Evolutionary conservation across 2,329 filamentous ascomycete species (phyloP), one percentile per base, ranked within the genome.

Genomic region (Trichoderma aggressivum): DNA sequence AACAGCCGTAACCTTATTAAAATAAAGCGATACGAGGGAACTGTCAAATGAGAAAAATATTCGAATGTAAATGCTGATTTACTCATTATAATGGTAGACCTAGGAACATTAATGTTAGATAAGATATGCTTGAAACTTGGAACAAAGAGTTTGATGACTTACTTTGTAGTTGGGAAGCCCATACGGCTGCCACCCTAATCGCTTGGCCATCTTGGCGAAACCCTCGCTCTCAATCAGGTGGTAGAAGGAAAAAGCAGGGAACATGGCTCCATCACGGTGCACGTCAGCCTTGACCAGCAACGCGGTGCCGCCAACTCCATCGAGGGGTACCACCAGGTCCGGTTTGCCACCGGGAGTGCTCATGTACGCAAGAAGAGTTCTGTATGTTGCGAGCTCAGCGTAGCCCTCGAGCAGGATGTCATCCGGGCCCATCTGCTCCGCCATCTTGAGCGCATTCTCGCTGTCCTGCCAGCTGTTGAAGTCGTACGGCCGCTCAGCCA

Each of bases 91-190:
- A 81, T 97, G 93, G 81, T 94, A 97, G 73, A 96, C 91, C 93
- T 96, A 74, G 94, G 74, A 14, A 73, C 8, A 56, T 32, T 39
- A 18, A 56, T 70, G 71, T 78, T 69, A 75, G 74, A 66, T 14
- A 4, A 14, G 11, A 34, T 21, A 18, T 32, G 18, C 14, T 21
- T 24, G n/a, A 24, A 64, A 24, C 28, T 5, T 21, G 8, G 18
- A 7, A 21, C 7, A 10, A 16, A 36, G 28, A 11, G 8, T 18
- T 2, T 16, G 24, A 16, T 12, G 14, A 82, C 89, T 80, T 83
- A 98, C 96, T 86, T 95, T 94, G 84, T 99, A 99, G 83, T 98
- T 97, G 55, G 96, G 96, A 78, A 98, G 84, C n/a, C 96, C 96
- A 75, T 87, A 94, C 71, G 92, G 88, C 73, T 91, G 87, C 90